Evolutionary conservation across 2,329 filamentous ascomycete genomes (phyloP), one percentile per base, ranked within the genome.

Genomic region (Aspergillus spinulosporus): DNA sequence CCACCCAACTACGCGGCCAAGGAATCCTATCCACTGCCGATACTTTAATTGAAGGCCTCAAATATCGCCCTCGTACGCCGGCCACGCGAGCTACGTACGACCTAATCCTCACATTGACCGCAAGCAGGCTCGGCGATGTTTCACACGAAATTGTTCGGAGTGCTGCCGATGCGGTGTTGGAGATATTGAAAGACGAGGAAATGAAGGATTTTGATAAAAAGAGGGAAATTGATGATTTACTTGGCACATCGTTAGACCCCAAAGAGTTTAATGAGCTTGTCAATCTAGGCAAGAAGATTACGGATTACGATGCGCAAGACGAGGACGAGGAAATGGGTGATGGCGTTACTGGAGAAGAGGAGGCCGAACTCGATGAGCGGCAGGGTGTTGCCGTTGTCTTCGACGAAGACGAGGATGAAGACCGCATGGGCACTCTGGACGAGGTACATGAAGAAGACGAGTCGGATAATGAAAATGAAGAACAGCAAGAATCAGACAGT

Each of bases 121-220:
- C 92, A 50, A 88, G 85, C 66, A 89, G 89, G 64, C 84, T 99
- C 42, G 94, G 95, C 56, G 94, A 99, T 73, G 93, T 97, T 11
- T 88, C 93, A 1, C 89, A 95, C 62, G 90, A 95, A 68, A 88
- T 96, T 52, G 91, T 96, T 44, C 85, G 91, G 64, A 99, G 94
- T 74, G 95, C 94, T 12, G 93, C 94, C 11, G 94, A 99, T 72
- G 92, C 90, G 2, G 87, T 92, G 2, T 74, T 99, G 52, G 94
- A 99, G 71, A 91, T 88, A 61, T 79, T 99, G 44, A 99, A 99
- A 74, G 92, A 97, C 65, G 92, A 97, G 61, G 89, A 92, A 61
- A 80, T 97, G 78, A 97, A 97, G 74, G 94, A 99, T 71, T 90
- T 96, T 58, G 94, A 99, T 72, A 97, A 95, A 80, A 99, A 99